Percentiles rank a stretch among this genome's conserved stretches.
phyloP scores from a whole-genome alignment of 768 basidiomycete species.

The Cantharellus cinnabarinus region DNA sequence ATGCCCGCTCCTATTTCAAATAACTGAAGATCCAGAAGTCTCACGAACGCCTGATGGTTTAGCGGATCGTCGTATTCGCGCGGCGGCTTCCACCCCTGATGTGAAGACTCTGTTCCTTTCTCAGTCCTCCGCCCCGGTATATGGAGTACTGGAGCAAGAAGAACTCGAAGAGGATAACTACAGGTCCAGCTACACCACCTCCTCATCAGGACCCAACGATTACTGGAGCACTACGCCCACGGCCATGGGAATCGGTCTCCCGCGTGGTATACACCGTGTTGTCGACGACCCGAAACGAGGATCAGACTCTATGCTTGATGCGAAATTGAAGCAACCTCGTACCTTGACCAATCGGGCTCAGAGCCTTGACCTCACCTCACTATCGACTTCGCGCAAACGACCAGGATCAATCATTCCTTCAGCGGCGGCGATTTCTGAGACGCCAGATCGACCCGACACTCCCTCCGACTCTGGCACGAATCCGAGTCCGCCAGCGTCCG shows the following conservation, averaged over 20 bases:
- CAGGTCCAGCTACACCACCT: conserved; percentile 4
- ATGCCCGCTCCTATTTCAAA: conserved; percentile 7
- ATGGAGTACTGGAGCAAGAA: conserved; percentile 22
- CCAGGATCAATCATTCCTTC: not conserved
- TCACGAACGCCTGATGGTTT: conserved; percentile 46
- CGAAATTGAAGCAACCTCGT: conserved; percentile 71
- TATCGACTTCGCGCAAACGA: conserved; percentile 13
- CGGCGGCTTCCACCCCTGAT: conserved; percentile 81
- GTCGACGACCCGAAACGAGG: conserved; percentile 61
- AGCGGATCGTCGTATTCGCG: conserved; percentile 51
- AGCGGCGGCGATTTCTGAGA: not conserved
- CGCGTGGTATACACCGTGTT: no score
- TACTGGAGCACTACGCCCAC: not conserved
- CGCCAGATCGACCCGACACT: not conserved
- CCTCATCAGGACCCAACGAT: conserved; percentile 34
- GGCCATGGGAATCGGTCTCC: not conserved
- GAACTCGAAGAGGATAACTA: conserved; percentile 7
- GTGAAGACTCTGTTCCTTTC: conserved; percentile 70
- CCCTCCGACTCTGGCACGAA: not conserved
- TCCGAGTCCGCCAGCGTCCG: conserved; percentile 2
- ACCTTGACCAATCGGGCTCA: conserved; percentile 75
- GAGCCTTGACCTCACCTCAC: conserved; percentile 72
- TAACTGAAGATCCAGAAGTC: conserved; percentile 45
- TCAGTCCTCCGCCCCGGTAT: conserved; percentile 56
- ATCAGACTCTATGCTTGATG: conserved; percentile 65